Conservation (phyloP, 305 asterid species). For the Solanum hybrid region DNA sequence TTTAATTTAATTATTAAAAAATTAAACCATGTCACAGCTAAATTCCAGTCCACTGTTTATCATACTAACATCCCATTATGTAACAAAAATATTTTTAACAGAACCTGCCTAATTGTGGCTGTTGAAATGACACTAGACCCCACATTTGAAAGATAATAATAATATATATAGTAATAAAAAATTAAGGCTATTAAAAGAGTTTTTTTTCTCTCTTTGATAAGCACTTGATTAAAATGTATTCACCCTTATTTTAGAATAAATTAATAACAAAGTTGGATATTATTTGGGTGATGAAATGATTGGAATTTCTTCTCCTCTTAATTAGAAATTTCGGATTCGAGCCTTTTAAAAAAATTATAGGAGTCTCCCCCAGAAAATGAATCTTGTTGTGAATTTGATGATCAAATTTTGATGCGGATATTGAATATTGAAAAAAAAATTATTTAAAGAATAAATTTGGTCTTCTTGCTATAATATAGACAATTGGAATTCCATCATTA, state of each 20-base stretch:
- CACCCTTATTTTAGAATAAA: neutral
- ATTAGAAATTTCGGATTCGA: neutral
- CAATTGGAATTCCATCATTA: neutral
- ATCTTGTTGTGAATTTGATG: neutral
- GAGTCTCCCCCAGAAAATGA: neutral
- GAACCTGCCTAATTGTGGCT: neutral
- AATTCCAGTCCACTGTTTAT: neutral
- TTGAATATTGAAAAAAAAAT: neutral
- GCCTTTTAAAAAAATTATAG: accelerated
- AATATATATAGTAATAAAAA: neutral
- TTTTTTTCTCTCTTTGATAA: neutral
- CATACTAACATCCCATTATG: neutral
- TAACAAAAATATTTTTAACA: neutral
- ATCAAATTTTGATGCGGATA: neutral
- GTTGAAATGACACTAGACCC: neutral
- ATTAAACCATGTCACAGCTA: neutral
- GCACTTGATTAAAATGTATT: neutral
- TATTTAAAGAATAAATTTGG: neutral
- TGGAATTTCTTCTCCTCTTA: accelerated
- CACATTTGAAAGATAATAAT: neutral
- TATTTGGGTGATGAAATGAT: neutral
- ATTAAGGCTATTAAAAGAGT: no score
- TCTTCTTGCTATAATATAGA: neutral
- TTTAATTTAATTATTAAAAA: neutral
- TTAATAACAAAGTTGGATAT: neutral